Evolutionary conservation across 441 rosid species (phyloP), one percentile per base, ranked within the genome.

Genomic region (Capsella rubella): DNA sequence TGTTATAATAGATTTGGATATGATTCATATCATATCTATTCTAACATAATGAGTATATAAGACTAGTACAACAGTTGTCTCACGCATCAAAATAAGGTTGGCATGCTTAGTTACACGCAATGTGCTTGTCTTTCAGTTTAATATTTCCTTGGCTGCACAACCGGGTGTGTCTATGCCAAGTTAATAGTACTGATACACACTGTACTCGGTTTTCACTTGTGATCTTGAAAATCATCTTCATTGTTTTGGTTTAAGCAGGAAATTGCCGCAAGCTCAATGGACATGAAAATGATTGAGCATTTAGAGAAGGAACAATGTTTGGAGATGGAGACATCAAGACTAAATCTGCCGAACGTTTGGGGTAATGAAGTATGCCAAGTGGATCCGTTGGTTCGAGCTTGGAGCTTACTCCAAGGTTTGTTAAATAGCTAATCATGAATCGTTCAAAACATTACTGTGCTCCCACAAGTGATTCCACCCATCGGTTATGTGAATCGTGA

Each of bases 341-440:
- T 73, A 66, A 51, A 81, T 28, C 61, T 83, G 82, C 83, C 71
- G 72, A 85, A 87, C 74, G 51, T 91, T 69, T 89, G 98, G 95
- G 93, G 87, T 42, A 53, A 25, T 56, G 89, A 88, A 77, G 88
- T 91, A 76, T 61, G 69, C 34, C 53, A 54, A 59, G 72, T 78
- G 35, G 70, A 90, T 65, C 79, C 83, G 40, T 86, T 84, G 37
- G 64, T 64, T 1, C 90, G 87, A 82, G 92, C 93, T 60, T 81
- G 89, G 80, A 82, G 79, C 54, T 29, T 82, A 46, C 78, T 87
- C 47, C 79, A 79, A 65, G 85, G 85, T 77, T 76, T 89, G 64
- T 54, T 67, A 39, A 77, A 43, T 58, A 64, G 79, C 73, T 87
- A 57, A 72, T 58, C 54, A 9, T 39, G 5, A 39, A 67, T n/a